Conservation (phyloP, 441 rosid species). For the Daphne laureola region DNA sequence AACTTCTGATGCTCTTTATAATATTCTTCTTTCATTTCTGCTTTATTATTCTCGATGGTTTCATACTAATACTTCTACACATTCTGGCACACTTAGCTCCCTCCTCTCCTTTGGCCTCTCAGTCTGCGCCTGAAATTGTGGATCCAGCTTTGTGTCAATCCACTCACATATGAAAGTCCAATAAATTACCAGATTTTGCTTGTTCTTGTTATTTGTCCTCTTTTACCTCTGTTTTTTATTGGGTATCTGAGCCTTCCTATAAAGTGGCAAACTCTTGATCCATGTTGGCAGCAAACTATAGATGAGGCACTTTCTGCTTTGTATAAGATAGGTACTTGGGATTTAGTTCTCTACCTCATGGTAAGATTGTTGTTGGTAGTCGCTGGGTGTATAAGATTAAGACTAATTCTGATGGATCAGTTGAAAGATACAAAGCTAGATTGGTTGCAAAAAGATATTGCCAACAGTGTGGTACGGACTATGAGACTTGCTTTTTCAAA, state of each 20-base stretch:
- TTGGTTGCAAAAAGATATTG: not conserved
- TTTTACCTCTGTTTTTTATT: not conserved
- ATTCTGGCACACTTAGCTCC: too few relatives aligned
- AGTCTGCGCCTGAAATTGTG: too few relatives aligned
- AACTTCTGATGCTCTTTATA: too few relatives aligned
- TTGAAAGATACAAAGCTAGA: not conserved
- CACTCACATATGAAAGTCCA: too few relatives aligned
- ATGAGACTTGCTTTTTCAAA: not conserved
- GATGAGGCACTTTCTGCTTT: not conserved
- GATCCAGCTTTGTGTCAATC: too few relatives aligned
- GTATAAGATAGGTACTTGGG: not conserved
- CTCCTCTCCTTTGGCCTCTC: too few relatives aligned
- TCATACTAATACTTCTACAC: too few relatives aligned
- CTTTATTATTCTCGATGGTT: too few relatives aligned
- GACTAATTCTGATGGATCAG: not conserved
- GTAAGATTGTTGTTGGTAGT: not conserved
- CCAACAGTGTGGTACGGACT: not conserved
- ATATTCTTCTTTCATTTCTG: too few relatives aligned
- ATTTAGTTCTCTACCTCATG: not conserved
- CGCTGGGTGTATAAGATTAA: not conserved
- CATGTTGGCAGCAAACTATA: not conserved
- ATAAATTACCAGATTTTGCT: too few relatives aligned
- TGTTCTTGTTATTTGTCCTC: not conserved
- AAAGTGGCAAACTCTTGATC: not conserved
- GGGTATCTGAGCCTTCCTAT: not conserved